Conservation (phyloP, 805 yeast species). For the Saturnispora serradocipensis region DNA sequence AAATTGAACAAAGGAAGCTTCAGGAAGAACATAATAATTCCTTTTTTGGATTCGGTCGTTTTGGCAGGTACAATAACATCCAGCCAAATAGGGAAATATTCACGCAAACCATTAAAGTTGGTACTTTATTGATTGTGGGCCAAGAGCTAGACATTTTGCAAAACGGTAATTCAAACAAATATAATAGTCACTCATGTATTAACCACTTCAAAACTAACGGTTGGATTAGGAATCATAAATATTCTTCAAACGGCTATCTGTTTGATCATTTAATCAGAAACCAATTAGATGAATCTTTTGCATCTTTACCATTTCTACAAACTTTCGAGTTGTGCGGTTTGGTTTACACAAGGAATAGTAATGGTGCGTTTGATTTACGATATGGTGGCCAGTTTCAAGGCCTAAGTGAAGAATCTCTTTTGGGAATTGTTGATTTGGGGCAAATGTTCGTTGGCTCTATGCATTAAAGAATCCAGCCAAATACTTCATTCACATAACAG, state of each 20-base stretch:
- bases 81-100: slow-evolving; percentile 6
- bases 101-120: slow-evolving; percentile 24
- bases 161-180: slow-evolving; percentile 7
- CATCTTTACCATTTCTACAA: slow-evolving; percentile 15
- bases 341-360: slow-evolving; percentile 15
- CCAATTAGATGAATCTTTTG: slow-evolving; percentile 20
- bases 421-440: slow-evolving; percentile 23
- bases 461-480: not conserved
- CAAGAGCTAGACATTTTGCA: slow-evolving; percentile 23
- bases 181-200: slow-evolving; percentile 9
- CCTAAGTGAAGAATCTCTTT: slow-evolving; percentile 14
- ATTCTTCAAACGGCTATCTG: slow-evolving; percentile 17
- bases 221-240: slow-evolving; percentile 12
- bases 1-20: not conserved
- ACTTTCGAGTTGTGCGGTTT: slow-evolving; percentile 27
- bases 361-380: slow-evolving; percentile 14
- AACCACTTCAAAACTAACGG: slow-evolving; percentile 12
- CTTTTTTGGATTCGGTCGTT: slow-evolving; percentile 7
- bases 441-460: slow-evolving; percentile 14
- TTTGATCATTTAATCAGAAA: slow-evolving; percentile 23
- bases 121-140: slow-evolving; percentile 26
- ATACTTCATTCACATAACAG: not conserved
- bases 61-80: slow-evolving; percentile 6
- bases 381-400: slow-evolving; percentile 21
- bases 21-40: not conserved